A percentile compares a stretch with the other conserved stretches of the same genome.
phyloP scores from a whole-genome alignment of 352 stramenopile genomes.

The Pythium grandisporangium region DNA sequence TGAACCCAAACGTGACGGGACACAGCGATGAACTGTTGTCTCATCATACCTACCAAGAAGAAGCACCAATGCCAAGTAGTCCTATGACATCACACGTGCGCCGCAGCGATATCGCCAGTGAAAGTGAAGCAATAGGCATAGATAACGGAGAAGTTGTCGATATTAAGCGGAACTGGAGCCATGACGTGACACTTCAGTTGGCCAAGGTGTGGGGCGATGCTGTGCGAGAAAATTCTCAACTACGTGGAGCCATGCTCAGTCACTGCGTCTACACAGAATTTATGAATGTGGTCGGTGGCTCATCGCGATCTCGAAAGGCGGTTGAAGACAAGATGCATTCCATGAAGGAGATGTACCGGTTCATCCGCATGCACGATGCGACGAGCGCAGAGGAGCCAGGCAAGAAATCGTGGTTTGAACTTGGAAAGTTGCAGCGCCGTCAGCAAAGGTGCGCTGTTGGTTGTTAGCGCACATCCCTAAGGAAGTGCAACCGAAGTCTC shows the following conservation, averaged over 20 bases:
- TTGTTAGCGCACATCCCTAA: too few species aligned
- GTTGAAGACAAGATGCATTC: constrained; percentile 70
- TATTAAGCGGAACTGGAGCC: constrained; percentile 44
- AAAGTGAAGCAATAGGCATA: neutral
- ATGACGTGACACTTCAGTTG: constrained; percentile 52
- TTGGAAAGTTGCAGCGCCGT: constrained; percentile 36
- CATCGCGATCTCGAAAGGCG: constrained; percentile 44
- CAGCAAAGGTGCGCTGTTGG: constrained; percentile 28
- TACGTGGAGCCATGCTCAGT: constrained; percentile 32
- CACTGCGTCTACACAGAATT: constrained; percentile 48
- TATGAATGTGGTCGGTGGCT: constrained; percentile 27
- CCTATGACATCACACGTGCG: neutral
- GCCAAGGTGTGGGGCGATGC: constrained; percentile 38
- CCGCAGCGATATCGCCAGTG: neutral
- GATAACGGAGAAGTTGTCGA: constrained; percentile 14
- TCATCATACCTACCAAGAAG: too few species aligned
- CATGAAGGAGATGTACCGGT: constrained; percentile 71
- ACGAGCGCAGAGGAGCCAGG: constrained; percentile 11
- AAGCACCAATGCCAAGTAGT: neutral
- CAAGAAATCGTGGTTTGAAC: constrained; percentile 41
- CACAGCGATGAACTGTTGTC: too few species aligned
- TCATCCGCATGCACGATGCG: constrained; percentile 40
- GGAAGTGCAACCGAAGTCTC: too few species aligned
- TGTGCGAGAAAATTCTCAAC: constrained; percentile 14
- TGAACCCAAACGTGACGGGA: constrained; percentile 14